A percentile compares a stretch with the other conserved stretches of the same genome.
These are phyloP conservation scores for Kwoniella newhampshirensis DNA, from an alignment of 768 basidiomycete genomes.

Conservation along the genomic window DNA sequence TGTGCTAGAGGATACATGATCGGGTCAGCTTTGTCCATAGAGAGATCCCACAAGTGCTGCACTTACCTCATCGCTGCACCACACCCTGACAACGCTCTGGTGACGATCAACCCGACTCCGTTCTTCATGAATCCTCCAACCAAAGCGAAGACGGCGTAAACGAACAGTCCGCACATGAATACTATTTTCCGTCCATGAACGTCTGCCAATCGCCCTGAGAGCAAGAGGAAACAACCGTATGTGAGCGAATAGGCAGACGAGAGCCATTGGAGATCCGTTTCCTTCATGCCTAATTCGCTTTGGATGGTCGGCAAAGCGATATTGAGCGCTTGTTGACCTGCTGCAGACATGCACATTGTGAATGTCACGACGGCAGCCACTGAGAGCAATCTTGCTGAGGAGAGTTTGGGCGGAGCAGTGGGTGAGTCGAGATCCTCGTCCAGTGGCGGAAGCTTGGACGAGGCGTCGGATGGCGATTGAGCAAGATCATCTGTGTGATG, in stretches of 20 bases:
- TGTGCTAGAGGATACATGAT: constrained; percentile 15
- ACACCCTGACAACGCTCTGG: constrained; percentile 77
- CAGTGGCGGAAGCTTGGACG: no score
- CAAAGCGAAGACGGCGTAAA: constrained; percentile 63
- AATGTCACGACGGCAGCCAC: constrained; percentile 36
- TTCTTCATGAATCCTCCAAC: constrained; percentile 53
- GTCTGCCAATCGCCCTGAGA: constrained; percentile 42
- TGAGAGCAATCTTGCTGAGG: constrained; percentile 10
- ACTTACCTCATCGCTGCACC: constrained; percentile 66
- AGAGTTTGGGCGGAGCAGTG: neutral
- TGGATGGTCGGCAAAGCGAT: constrained; percentile 51
- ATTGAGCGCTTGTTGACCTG: constrained; percentile 26
- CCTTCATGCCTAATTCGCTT: constrained; percentile 45
- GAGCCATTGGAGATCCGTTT: constrained; percentile 51
- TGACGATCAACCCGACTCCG: constrained; percentile 63
- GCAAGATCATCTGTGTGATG: no score
- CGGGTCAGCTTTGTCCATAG: neutral
- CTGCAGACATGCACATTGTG: constrained; percentile 33
- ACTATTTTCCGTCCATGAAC: constrained; percentile 67
- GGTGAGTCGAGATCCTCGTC: no score
- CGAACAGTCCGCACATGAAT: constrained; percentile 64
- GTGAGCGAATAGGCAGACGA: constrained; percentile 50
- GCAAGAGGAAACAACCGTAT: constrained; percentile 43
- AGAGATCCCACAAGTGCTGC: neutral
- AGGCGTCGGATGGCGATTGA: no score